Percentiles rank a stretch among this genome's conserved stretches.
phyloP scores from a whole-genome alignment of 352 stramenopile species.

The Lagenidium sp. region DNA sequence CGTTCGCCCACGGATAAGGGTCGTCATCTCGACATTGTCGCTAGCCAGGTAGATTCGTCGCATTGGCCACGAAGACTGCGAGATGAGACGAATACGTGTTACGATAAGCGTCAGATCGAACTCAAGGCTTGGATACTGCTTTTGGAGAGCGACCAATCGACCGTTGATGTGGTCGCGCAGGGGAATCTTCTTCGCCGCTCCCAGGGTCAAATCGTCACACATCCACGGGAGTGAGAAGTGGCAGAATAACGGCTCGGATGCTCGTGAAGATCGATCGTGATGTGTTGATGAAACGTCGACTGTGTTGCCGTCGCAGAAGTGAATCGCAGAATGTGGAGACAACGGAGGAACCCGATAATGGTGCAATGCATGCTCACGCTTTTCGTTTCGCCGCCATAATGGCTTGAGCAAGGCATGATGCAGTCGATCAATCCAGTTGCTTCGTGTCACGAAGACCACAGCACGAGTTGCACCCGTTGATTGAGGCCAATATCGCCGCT shows the following conservation, averaged over 20 bases:
- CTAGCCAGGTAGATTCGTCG: background rate
- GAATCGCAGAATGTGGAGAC: background rate
- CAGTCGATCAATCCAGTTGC: slow-evolving; percentile 10
- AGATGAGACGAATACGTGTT: background rate
- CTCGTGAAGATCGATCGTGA: background rate
- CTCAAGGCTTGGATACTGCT: background rate
- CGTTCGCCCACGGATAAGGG: slow-evolving; percentile 5
- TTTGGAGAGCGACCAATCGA: background rate
- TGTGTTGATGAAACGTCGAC: too few species aligned
- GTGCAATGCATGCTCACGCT: slow-evolving; percentile 1
- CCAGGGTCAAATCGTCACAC: background rate
- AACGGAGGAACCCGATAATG: too few species aligned
- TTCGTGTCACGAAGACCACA: slow-evolving; percentile 2
- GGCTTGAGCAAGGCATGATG: slow-evolving; percentile 4
- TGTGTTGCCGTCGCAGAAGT: background rate
- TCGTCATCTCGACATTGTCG: slow-evolving; percentile 5
- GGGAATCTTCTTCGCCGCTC: background rate
- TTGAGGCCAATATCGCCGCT: background rate
- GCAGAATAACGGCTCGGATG: background rate
- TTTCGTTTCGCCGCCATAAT: background rate
- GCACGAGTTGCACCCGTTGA: background rate
- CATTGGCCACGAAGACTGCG: too few species aligned
- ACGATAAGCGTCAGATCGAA: background rate
- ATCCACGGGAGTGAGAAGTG: background rate
- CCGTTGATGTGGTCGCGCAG: background rate